A percentile compares a stretch with the other conserved stretches of the same genome.
Evolutionary conservation across 1,284 basidiomycete species (phyloP).

Genomic region (Rhodotorula sp.): DNA sequence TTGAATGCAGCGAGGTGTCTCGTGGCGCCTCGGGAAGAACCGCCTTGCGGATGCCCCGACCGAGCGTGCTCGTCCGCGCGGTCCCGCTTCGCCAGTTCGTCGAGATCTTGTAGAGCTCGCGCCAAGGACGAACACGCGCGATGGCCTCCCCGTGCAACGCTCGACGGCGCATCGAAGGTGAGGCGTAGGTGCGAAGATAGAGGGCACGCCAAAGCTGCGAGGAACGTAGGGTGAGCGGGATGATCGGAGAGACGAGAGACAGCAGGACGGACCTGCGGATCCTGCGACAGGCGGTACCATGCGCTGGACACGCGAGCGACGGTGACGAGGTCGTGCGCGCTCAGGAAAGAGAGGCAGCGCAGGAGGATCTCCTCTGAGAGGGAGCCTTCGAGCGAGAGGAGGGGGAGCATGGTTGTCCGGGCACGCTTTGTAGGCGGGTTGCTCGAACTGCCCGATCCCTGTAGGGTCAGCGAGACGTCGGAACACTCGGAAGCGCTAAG

Average conservation of each 20-base stretch:
- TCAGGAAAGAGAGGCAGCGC: conserved; percentile 32
- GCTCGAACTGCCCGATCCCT: not conserved
- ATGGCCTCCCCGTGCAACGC: not conserved
- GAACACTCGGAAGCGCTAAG: no score
- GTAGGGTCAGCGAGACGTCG: not conserved
- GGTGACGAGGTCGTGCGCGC: conserved; percentile 25
- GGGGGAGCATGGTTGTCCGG: not conserved
- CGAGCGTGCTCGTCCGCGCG: conserved; percentile 29
- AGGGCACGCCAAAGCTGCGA: conserved; percentile 40
- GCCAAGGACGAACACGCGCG: conserved; percentile 31
- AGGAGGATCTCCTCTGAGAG: conserved; percentile 38
- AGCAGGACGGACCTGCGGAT: conserved; percentile 22
- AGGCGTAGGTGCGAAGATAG: conserved; percentile 33
- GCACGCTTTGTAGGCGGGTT: not conserved
- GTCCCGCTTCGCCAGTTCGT: conserved; percentile 42
- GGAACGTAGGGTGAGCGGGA: not conserved
- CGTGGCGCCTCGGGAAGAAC: conserved; percentile 22
- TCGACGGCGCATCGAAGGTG: conserved; percentile 10
- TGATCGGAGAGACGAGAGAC: no score
- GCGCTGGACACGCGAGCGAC: conserved; percentile 26
- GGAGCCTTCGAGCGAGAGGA: conserved; percentile 32
- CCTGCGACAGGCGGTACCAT: conserved; percentile 35
- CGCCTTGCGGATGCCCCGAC: conserved; percentile 13
- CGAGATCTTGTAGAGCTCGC: conserved; percentile 41
- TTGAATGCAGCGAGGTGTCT: not conserved